Evolutionary conservation across 805 yeast genomes (phyloP), one percentile per base, ranked within the genome.

Genomic region (Blastobotrys mokoenaii): DNA sequence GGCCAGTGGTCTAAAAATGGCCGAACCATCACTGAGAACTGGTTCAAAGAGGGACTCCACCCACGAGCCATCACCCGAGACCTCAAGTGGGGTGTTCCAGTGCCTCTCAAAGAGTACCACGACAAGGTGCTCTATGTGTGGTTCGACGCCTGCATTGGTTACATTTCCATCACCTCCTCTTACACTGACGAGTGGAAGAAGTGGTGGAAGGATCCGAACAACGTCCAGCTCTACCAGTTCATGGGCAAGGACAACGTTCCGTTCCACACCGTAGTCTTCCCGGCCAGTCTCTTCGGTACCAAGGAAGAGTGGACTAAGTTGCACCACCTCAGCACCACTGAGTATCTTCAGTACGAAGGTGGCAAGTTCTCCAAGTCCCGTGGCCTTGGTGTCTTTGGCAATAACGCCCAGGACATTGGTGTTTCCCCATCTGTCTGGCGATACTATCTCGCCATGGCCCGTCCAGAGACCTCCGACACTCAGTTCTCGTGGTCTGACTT

Each of bases 191-290:
- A 73, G 44, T 90, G 97, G 97, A 69, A 74, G 58, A 62, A 77
- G 56, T 90, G 98, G 98, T 93, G 99, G 99, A 79, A 77, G 57
- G 73, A 84, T 60, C 95, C 96, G n/a, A 87, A 88, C 44, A 64
- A 88, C 51, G 96, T 93, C 51, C 68, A 84, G 53, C 71, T 93
- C 54, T 87, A 85, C 65, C 99, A 93, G 71, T 93, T 93, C 66
- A 93, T 93, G 99, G 99, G 99, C 67, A 93, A 93, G 66, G 99
- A 93, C 67, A 93, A 93, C 62, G 97, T 89, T 58, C 97, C 97
- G 29, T 93, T 93, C 86, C 99, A 93, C 64, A 84, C 96, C 1
- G 98, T 93, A 46, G 95, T 93, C 46, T 93, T 90, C 87, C 99
- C 99, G 49, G 81, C 94, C 37, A 70, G 95, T 22, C 83, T 81